Evolutionary conservation across 768 basidiomycete genomes (phyloP).

Genomic region (Tylopilus vinaceipallidus): DNA sequence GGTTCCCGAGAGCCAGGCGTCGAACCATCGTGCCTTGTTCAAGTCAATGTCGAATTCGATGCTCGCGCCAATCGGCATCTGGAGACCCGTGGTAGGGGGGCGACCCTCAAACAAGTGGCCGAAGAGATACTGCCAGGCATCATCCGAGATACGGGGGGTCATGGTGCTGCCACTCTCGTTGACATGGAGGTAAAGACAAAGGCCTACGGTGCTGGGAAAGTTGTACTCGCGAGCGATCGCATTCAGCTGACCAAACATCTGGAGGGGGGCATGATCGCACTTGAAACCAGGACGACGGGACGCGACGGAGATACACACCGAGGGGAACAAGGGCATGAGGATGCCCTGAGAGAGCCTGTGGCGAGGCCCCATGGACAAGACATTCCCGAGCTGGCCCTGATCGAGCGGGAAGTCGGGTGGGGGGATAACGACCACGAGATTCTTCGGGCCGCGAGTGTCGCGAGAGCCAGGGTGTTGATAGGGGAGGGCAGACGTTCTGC

Average conservation of each 20-base stretch:
- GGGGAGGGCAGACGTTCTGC: slow-evolving; percentile 48
- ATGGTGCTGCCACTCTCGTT: slow-evolving; percentile 52
- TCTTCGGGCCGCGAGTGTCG: slow-evolving; percentile 43
- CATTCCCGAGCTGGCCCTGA: slow-evolving; percentile 57
- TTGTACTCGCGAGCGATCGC: slow-evolving; percentile 82
- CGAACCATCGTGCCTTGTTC: slow-evolving; percentile 74
- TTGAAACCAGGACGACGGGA: background rate
- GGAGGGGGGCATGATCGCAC: background rate
- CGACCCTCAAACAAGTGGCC: slow-evolving; percentile 51
- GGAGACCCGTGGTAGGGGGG: slow-evolving; percentile 30
- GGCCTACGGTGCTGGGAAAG: slow-evolving; percentile 71
- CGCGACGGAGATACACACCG: slow-evolving; percentile 39
- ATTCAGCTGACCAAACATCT: slow-evolving; percentile 76
- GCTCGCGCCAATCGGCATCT: slow-evolving; percentile 66
- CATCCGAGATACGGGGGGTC: slow-evolving; percentile 75
- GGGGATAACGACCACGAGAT: slow-evolving; percentile 67
- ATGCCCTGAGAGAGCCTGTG: slow-evolving; percentile 66
- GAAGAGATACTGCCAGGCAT: slow-evolving; percentile 76
- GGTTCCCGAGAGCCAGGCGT: slow-evolving; percentile 62
- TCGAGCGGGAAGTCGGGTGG: slow-evolving; percentile 56
- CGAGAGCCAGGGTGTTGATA: slow-evolving; percentile 52
- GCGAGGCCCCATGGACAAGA: slow-evolving; percentile 54
- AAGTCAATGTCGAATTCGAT: slow-evolving; percentile 88
- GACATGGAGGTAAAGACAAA: slow-evolving; percentile 78
- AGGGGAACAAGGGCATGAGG: slow-evolving; percentile 73